These are phyloP conservation scores for Saturnispora quitensis DNA, from an alignment of 805 yeast species.

Conservation along the genomic window DNA sequence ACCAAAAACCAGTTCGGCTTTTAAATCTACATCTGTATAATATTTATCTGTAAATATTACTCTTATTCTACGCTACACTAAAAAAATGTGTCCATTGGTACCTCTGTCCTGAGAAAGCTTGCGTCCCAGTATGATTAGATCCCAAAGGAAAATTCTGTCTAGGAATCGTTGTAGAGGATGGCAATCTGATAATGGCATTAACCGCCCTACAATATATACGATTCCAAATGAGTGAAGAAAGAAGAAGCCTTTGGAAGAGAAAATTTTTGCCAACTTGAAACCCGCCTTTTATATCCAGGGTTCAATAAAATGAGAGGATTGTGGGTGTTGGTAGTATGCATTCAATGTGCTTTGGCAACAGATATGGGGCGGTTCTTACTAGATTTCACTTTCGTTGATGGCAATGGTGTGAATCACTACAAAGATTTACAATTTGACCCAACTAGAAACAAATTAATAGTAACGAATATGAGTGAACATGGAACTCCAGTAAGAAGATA, in stretches of 20 bases:
- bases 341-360: neutral
- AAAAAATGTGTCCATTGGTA: neutral
- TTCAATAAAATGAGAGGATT: neutral
- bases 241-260: slow-evolving; percentile 8
- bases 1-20: slow-evolving; percentile 39
- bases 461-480: neutral
- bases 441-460: neutral
- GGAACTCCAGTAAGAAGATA: neutral
- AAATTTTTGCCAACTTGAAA: neutral
- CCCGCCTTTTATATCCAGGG: slow-evolving; percentile 1
- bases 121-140: neutral
- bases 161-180: slow-evolving; percentile 33
- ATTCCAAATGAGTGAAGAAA: slow-evolving; percentile 27
- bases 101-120: neutral
- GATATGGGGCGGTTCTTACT: neutral
- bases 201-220: slow-evolving; percentile 34
- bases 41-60: neutral
- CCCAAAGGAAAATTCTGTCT: slow-evolving; percentile 15
- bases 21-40: neutral
- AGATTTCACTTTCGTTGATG: neutral
- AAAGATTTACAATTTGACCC: slow-evolving; percentile 1
- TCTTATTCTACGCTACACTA: neutral
- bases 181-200: slow-evolving; percentile 28
- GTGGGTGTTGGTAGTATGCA: neutral
- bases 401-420: neutral